Evolutionary conservation across 2,329 filamentous ascomycete species (phyloP).

Genomic region (Lachnellula cervina): DNA sequence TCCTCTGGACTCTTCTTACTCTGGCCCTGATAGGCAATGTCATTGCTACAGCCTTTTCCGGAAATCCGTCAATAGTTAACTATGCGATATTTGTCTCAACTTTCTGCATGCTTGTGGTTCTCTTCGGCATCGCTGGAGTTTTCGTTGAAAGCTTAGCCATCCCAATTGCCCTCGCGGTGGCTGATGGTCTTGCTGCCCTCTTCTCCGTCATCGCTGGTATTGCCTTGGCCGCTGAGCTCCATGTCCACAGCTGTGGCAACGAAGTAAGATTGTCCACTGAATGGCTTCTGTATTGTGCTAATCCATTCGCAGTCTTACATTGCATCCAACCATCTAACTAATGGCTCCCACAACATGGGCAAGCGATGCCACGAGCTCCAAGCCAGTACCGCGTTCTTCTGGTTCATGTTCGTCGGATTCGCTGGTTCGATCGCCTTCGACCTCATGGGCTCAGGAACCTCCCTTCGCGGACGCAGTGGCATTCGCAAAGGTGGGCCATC

Average conservation of each 20-base stretch:
- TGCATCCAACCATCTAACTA: conserved; percentile 50
- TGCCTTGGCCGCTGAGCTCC: conserved; percentile 64
- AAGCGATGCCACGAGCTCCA: conserved; percentile 72
- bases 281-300: neutral
- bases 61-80: conserved; percentile 54
- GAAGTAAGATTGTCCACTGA: conserved; percentile 37
- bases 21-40: conserved; percentile 31
- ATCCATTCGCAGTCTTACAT: conserved; percentile 33
- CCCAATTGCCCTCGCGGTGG: conserved; percentile 45
- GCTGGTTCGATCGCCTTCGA: conserved; percentile 50
- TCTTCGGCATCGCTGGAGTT: conserved; percentile 56
- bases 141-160: conserved; percentile 50
- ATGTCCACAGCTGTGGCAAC: conserved; percentile 64
- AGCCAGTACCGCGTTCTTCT: conserved; percentile 70
- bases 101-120: conserved; percentile 58
- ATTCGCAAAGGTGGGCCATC: conserved; percentile 41
- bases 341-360: conserved; percentile 50
- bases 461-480: conserved; percentile 23
- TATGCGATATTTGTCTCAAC: conserved; percentile 63
- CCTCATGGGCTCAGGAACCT: conserved; percentile 9
- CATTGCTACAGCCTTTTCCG: conserved; percentile 51
- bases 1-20: conserved; percentile 29
- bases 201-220: conserved; percentile 66
- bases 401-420: conserved; percentile 68
- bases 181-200: conserved; percentile 56